Base-by-base conservation (phyloP, 2,329 filamentous ascomycete genomes). In the Proliferodiscus dingleyae region DNA sequence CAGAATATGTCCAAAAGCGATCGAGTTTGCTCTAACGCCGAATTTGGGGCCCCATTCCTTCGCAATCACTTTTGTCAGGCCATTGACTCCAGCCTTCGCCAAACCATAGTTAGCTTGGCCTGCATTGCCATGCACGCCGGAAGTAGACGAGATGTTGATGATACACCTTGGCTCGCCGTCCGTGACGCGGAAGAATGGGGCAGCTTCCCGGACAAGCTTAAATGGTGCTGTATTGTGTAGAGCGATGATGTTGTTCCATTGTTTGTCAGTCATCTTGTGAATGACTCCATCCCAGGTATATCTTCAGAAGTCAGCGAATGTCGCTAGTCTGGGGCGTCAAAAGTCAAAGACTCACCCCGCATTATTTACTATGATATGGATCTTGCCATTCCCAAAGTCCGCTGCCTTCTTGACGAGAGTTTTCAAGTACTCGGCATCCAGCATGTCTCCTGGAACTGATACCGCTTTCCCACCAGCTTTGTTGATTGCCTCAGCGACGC, bases 271-370 rank as follows among this genome's bases (percentile, higher is more conserved):
- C 74, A 89, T 91, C 75, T 93, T 94, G 74, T 94, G 87, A 55
- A 94, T 89, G 30, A 94, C 88, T 5, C 85, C 89, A 65, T 95
- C 89, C 87, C 89, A 95, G 1, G 89, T 95, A 68, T 88, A 94
- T 58, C 29, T 41, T 23, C 8, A 24, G 34, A 32, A 37, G 21
- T 54, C 13, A 51, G 42, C 24, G 24, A 7, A 15, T 30, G 15
- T 4, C 15, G 5, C 2, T 24, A 10, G 41, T 8, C 2, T 2
- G 23, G 23, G 10, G n/a, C n/a, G n/a, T n/a, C 13, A 15, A 10
- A 15, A 24, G n/a, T n/a, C n/a, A 5, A 22, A 28, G 19, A 46
- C 47, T 30, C 34, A 55, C 57, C 88, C 89, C 1, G 89, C 89
- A 64, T 95, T 95, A 68, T 95, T 94, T 49, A 95, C 86, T 46